Conservation (phyloP, 495 filamentous ascomycete species). For the Bathelium albidoporum region DNA sequence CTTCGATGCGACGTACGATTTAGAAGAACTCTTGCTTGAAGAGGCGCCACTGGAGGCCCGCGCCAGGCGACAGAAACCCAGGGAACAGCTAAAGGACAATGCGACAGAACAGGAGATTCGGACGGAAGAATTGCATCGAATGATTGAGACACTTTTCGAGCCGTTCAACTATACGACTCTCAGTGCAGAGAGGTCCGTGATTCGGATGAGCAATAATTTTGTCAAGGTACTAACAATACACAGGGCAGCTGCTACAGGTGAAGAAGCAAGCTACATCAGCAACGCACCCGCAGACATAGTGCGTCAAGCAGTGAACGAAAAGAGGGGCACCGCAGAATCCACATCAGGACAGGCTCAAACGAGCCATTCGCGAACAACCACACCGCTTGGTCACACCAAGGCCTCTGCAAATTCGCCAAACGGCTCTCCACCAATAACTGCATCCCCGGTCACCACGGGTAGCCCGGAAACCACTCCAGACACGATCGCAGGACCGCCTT, state of each 20-base stretch:
- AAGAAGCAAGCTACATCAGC: neutral
- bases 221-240: neutral
- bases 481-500: neutral
- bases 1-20: slow-evolving; percentile 95
- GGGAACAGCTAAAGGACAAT: slow-evolving; percentile 83
- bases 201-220: neutral
- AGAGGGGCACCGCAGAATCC: neutral
- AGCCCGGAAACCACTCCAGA: slow-evolving; percentile 4
- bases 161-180: slow-evolving; percentile 88
- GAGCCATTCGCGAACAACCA: neutral
- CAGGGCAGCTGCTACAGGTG: neutral
- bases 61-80: slow-evolving; percentile 83
- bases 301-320: slow-evolving; percentile 4
- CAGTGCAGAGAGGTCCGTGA: neutral
- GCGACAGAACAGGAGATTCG: slow-evolving; percentile 92
- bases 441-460: slow-evolving; percentile 9
- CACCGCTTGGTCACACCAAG: neutral
- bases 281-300: slow-evolving; percentile 2
- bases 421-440: slow-evolving; percentile 28
- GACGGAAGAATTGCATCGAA: slow-evolving; percentile 84
- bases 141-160: slow-evolving; percentile 91
- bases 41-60: slow-evolving; percentile 91
- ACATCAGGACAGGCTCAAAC: neutral
- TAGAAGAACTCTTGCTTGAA: slow-evolving; percentile 88
- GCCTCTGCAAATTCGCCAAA: slow-evolving; percentile 29